Conservation (phyloP, 495 filamentous ascomycete species). For the Gamarada debralockiae region DNA sequence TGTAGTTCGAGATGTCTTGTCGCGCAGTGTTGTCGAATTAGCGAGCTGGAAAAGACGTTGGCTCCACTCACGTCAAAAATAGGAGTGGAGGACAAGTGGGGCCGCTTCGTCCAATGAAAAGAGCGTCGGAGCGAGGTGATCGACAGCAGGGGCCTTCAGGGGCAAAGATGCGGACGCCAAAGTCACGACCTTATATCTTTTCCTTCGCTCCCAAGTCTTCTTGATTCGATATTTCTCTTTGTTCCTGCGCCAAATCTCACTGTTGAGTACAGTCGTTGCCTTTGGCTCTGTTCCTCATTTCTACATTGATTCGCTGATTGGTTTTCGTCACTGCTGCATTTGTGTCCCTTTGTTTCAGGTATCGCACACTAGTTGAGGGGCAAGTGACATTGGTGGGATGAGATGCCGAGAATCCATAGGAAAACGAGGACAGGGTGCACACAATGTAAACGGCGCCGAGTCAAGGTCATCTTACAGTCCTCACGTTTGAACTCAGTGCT, state of each 20-base stretch:
- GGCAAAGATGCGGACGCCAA: no score
- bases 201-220: not conserved
- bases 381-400: not conserved
- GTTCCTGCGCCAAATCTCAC: not conserved
- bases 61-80: no score
- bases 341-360: no score
- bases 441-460: slow-evolving; percentile 12
- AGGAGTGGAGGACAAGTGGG: no score
- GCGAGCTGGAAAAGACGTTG: no score
- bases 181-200: not conserved
- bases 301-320: not conserved
- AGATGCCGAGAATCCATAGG: slow-evolving; percentile 6
- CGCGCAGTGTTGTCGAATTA: no score
- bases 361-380: no score
- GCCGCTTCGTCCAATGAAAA: no score
- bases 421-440: slow-evolving; percentile 13
- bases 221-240: not conserved
- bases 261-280: not conserved
- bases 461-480: slow-evolving; percentile 5
- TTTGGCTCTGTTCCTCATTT: not conserved
- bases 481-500: not conserved
- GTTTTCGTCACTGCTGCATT: not conserved
- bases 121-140: no score
- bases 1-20: no score
- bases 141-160: no score